phyloP scores from a whole-genome alignment of 257 asterid species.

The Scutellaria minor region DNA sequence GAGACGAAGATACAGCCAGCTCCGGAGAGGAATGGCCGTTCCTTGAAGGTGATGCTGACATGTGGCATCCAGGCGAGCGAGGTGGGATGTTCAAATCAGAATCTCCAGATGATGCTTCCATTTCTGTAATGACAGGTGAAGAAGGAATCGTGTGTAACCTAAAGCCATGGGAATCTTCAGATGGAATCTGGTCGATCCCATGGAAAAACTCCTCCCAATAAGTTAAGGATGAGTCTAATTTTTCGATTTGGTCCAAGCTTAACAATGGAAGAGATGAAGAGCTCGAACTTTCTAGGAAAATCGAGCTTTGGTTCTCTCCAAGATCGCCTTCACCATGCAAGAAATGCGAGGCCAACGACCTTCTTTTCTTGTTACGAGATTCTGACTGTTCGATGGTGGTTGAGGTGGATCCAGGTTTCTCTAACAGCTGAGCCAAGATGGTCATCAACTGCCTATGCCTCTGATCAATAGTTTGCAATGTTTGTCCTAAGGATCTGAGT shows the following conservation, averaged over 20 bases:
- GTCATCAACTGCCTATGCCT: conserved; percentile 61
- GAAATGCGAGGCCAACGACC: conserved; percentile 49
- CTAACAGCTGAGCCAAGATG: conserved; percentile 55
- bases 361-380: conserved; percentile 62
- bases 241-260: conserved; percentile 50
- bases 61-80: conserved; percentile 45
- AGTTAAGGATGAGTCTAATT: conserved; percentile 61
- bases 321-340: conserved; percentile 53
- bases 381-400: conserved; percentile 41
- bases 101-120: conserved; percentile 54
- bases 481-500: conserved; percentile 55
- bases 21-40: conserved; percentile 51
- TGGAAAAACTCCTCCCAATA: conserved; percentile 65
- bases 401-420: conserved; percentile 53
- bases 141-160: conserved; percentile 38
- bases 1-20: conserved; percentile 42
- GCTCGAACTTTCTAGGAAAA: conserved; percentile 41
- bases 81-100: conserved; percentile 55
- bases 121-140: conserved; percentile 45
- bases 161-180: conserved; percentile 40
- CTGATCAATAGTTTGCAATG: conserved; percentile 56
- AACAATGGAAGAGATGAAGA: conserved; percentile 45
- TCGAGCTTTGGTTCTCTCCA: conserved; percentile 37
- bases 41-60: conserved; percentile 53
- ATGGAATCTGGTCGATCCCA: conserved; percentile 45